Conservation (phyloP, 2,329 filamentous ascomycete species). For the Alternaria arborescens region DNA sequence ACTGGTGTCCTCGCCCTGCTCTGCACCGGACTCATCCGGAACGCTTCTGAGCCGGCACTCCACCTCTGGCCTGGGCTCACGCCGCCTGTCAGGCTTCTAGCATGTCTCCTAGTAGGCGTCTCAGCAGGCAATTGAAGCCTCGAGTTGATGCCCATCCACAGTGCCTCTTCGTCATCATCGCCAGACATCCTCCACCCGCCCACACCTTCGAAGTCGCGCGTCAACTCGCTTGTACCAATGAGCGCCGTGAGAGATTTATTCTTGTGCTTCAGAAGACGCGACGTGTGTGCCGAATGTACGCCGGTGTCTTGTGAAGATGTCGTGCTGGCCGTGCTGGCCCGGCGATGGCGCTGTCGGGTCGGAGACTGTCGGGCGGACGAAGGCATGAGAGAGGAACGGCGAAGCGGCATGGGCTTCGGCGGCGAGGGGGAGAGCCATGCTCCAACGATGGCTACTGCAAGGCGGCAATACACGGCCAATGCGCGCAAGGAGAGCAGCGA, state of each 20-base stretch:
- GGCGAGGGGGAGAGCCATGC: conserved; percentile 45
- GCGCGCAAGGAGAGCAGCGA: conserved; percentile 51
- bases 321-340: conserved; percentile 34
- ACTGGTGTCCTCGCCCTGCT: conserved; percentile 48
- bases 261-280: conserved; percentile 35
- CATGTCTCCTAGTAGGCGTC: conserved; percentile 40
- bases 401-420: conserved; percentile 24
- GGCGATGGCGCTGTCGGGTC: conserved; percentile 34
- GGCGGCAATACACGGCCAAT: conserved; percentile 54
- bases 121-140: conserved; percentile 50
- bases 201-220: conserved; percentile 55
- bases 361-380: conserved; percentile 33
- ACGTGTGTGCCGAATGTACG: conserved; percentile 21
- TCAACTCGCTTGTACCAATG: conserved; percentile 41
- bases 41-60: conserved; percentile 44
- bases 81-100: conserved; percentile 44
- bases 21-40: conserved; percentile 51
- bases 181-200: conserved; percentile 52
- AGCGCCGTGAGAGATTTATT: conserved; percentile 48
- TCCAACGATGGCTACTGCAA: conserved; percentile 51
- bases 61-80: conserved; percentile 37
- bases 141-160: conserved; percentile 57
- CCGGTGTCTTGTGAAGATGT: conserved; percentile 31
- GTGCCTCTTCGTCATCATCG: conserved; percentile 53
- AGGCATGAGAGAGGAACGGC: conserved; percentile 16